phyloP scores from a whole-genome alignment of 139 green algal species.

The Chlorella sp. region DNA sequence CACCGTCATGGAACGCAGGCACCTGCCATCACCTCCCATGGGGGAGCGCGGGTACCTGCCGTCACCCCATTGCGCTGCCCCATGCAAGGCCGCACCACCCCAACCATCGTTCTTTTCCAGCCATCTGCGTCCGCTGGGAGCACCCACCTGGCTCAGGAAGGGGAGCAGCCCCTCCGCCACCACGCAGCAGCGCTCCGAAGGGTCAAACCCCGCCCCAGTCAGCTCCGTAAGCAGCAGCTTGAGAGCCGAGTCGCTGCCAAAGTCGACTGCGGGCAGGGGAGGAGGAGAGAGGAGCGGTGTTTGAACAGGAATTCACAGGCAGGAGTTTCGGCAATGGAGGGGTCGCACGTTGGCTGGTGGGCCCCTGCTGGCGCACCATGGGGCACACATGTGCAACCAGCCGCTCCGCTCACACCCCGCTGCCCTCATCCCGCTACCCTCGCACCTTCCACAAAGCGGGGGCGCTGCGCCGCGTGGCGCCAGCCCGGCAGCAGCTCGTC shows the following conservation, averaged over 20 bases:
- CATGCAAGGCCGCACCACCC: too few relatives aligned
- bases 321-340: too few relatives aligned
- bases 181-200: slow-evolving; percentile 3
- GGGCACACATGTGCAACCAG: too few relatives aligned
- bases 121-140: neutral
- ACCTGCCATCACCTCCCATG: too few relatives aligned
- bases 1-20: too few relatives aligned
- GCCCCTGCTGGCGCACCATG: too few relatives aligned
- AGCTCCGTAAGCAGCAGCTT: slow-evolving; percentile 6
- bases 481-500: slow-evolving; percentile 16
- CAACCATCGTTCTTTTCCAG: too few relatives aligned
- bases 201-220: slow-evolving; percentile 5
- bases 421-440: too few relatives aligned
- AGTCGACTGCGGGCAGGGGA: neutral
- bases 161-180: slow-evolving; percentile 24
- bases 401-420: too few relatives aligned
- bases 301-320: neutral
- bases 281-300: neutral
- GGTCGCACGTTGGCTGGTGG: too few relatives aligned
- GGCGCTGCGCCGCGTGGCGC: slow-evolving; percentile 8
- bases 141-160: slow-evolving; percentile 2
- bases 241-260: neutral
- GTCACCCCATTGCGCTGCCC: too few relatives aligned
- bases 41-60: too few relatives aligned
- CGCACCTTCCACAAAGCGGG: slow-evolving; percentile 26